Conservation (phyloP, 2,329 filamentous ascomycete genomes). For the Stagonosporopsis vannaccii region DNA sequence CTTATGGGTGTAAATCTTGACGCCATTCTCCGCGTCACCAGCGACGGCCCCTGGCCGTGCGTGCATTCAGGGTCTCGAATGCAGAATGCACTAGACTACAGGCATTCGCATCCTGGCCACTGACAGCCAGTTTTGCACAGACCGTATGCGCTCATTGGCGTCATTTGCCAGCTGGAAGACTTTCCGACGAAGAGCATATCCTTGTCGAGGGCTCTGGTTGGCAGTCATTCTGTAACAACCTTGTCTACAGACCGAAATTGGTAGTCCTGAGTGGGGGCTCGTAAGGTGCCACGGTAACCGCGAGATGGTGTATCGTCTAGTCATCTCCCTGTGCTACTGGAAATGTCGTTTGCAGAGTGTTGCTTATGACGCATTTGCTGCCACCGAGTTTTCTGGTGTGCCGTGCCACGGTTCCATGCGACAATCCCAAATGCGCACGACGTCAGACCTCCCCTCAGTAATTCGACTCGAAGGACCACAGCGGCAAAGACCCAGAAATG, state of each 20-base stretch:
- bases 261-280: not conserved
- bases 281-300: not conserved
- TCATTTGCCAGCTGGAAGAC: not conserved
- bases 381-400: not conserved
- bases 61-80: slow-evolving; percentile 23
- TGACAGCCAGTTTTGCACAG: slow-evolving; percentile 7
- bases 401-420: not conserved
- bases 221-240: not conserved
- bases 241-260: slow-evolving; percentile 4
- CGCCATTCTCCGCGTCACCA: slow-evolving; percentile 22
- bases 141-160: slow-evolving; percentile 20
- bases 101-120: slow-evolving; percentile 11
- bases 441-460: slow-evolving; percentile 12
- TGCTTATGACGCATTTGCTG: slow-evolving; percentile 7
- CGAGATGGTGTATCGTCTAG: not conserved
- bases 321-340: not conserved
- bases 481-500: slow-evolving; percentile 20
- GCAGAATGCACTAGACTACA: slow-evolving; percentile 21
- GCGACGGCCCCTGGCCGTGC: slow-evolving; percentile 24
- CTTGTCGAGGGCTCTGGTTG: slow-evolving; percentile 1
- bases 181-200: not conserved
- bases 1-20: slow-evolving; percentile 14
- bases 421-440: not conserved
- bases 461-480: slow-evolving; percentile 8
- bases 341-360: not conserved